Evolutionary conservation across 495 filamentous ascomycete species (phyloP), one percentile per base, ranked within the genome.

Genomic region (Hypoxylon perforatum): DNA sequence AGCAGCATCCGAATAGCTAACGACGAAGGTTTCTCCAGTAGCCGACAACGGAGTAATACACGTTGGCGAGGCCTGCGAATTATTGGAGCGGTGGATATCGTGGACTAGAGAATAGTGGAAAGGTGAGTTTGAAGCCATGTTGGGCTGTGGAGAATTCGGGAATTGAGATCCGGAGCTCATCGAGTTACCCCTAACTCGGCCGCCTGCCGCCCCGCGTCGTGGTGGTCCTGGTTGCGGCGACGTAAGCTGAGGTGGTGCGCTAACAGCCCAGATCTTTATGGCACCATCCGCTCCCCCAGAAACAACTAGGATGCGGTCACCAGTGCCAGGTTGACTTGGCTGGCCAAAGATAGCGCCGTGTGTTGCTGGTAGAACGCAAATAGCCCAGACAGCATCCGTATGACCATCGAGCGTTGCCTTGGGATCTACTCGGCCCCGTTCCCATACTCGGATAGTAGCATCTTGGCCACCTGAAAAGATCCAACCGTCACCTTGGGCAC

Each of bases 391-490:
- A 5, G 93, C 92, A 77, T 98, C 95, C 1, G 90, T 97, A 71
- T 99, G 95, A 4, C 93, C 94, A 61, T 97, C 91, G 19, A 99
- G 80, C 1, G 94, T 99, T 3, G 93, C 94, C 75, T 98, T 97
- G 5, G 94, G 93, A 74, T 97, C 96, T 38, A 99, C 92, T 36
- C 93, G 81, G 10, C 94, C 94, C 14, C 92, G 83, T 79, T 98
- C 94, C 95, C 95, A 99, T 1, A 98, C 92, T 22, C 93, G 86
- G 17, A 99, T 87, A 9, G 93, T 96, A 3, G 93, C 87, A 75
- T 99, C 95, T 72, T 97, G 92, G 3, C 95, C 95, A 41, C 96
- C 95, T 15, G 94, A 97, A 76, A 99, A 98, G 36, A 99, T 90
- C 95, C 96, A 98, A 5, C 96, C 96, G 65, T 97, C 94, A 17